phyloP scores from a whole-genome alignment of 192 early-diverging fungal genomes.

The Backusella liffmaniae region DNA sequence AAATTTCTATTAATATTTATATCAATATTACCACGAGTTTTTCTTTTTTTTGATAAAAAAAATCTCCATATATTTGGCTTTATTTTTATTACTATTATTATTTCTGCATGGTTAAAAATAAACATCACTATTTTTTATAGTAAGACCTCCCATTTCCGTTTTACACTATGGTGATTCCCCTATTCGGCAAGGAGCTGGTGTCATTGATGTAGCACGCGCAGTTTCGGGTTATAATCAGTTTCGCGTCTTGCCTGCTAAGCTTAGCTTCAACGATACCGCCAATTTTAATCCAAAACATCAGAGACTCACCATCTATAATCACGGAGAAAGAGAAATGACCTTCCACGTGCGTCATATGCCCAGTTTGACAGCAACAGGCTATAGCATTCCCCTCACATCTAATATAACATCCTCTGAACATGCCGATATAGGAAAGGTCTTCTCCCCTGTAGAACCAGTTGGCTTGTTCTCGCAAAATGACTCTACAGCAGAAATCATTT shows the following conservation, averaged over 20 bases:
- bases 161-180: slow-evolving; percentile 23
- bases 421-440: not conserved
- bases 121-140: not conserved
- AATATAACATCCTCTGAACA: not conserved
- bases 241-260: slow-evolving; percentile 38
- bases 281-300: slow-evolving; percentile 25
- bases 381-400: slow-evolving; percentile 13
- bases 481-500: not conserved
- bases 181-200: slow-evolving; percentile 50
- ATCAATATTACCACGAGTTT: not conserved
- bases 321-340: slow-evolving; percentile 19
- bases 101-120: not conserved
- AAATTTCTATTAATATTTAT: not conserved
- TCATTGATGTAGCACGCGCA: slow-evolving; percentile 41
- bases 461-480: not conserved
- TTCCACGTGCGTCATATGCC: slow-evolving; percentile 32
- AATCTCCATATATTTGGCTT: not conserved
- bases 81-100: not conserved
- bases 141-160: slow-evolving; percentile 6
- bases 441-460: slow-evolving; percentile 14
- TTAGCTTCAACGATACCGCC: slow-evolving; percentile 47
- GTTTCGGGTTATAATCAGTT: slow-evolving; percentile 23
- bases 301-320: slow-evolving; percentile 41
- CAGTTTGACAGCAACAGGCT: slow-evolving; percentile 36
- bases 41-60: not conserved